Evolutionary conservation across 768 basidiomycete species (phyloP), one percentile per base, ranked within the genome.

Genomic region (Mycena maculata): DNA sequence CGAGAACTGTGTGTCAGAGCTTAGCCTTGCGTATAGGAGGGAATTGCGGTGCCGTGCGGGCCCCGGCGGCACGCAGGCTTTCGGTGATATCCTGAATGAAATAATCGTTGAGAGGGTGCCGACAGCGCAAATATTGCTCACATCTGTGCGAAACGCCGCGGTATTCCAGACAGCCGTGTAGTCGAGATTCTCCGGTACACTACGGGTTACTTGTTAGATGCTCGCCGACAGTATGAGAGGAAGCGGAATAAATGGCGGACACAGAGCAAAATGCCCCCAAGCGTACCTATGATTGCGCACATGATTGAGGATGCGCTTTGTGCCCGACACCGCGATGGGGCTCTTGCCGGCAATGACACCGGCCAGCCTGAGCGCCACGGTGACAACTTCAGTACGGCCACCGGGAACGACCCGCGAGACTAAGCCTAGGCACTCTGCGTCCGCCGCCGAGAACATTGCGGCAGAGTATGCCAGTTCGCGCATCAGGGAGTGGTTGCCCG

Each of bases 271-370:
- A 16, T 15, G 41, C 9, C 5, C 18, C 16, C 8, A 23, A 76
- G 18, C 88, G 58, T 50, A 92, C 92, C 84, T 85, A 73, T 96
- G 90, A 75, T 96, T 94, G 61, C 92, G 77, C 8, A 93, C 84
- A 78, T 97, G 93, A 18, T 86, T 82, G 50, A 97, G 81, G 0
- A 96, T 77, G 63, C 87, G 88, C 80, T 97, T 98, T 8, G 93
- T 90, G 1, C 91, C 88, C 0, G 85, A 69, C 0, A 93, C 88
- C 0, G 94, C 95, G 3, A 96, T 79, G 0, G 95, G 95, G 38
- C 90, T 92, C 79, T 96, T 95, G 25, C 71, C 67, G 33, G 92
- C 91, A 33, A 95, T 92, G 1, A 83, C 73, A 63, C 79, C 79
- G 0, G 92, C 95, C 20, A 92, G 80, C 16, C 86, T 81, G 25